These are phyloP conservation scores for Funneliformis mosseae DNA, from an alignment of 192 early-diverging fungal genomes.

Conservation along the genomic window DNA sequence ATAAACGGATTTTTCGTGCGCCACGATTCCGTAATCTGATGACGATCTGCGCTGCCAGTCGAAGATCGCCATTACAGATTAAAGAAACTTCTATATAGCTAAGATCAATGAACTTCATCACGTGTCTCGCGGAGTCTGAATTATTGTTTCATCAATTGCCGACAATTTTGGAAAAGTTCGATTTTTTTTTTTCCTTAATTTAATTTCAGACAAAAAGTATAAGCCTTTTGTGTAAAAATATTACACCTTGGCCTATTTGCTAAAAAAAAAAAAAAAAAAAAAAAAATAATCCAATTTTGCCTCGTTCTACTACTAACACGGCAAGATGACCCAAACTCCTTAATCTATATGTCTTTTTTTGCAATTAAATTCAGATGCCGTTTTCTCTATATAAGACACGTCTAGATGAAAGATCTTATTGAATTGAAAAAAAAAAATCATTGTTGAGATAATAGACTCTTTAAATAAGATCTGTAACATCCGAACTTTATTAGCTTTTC, in stretches of 20 bases:
- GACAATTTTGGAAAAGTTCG: neutral
- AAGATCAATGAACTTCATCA: neutral
- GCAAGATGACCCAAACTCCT: too few species aligned
- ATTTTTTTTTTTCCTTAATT: slow-evolving; percentile 16
- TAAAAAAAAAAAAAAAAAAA: neutral
- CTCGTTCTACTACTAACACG: too few species aligned
- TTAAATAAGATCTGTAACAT: neutral
- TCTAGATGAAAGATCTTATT: neutral
- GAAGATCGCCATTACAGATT: neutral
- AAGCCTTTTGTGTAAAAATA: neutral
- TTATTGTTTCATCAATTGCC: neutral
- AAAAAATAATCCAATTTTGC: too few species aligned
- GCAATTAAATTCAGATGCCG: neutral
- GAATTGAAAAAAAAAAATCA: neutral
- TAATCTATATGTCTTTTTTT: neutral
- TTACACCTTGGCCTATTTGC: neutral
- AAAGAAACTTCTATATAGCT: neutral
- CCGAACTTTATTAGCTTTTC: neutral
- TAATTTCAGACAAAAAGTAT: neutral
- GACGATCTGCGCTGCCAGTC: neutral
- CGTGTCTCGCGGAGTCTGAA: neutral
- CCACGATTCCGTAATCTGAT: neutral
- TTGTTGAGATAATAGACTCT: neutral
- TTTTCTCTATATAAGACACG: neutral
- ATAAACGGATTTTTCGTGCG: neutral